Base-by-base conservation (phyloP, 2,329 filamentous ascomycete genomes). In the Pseudogymnoascus sp. region DNA sequence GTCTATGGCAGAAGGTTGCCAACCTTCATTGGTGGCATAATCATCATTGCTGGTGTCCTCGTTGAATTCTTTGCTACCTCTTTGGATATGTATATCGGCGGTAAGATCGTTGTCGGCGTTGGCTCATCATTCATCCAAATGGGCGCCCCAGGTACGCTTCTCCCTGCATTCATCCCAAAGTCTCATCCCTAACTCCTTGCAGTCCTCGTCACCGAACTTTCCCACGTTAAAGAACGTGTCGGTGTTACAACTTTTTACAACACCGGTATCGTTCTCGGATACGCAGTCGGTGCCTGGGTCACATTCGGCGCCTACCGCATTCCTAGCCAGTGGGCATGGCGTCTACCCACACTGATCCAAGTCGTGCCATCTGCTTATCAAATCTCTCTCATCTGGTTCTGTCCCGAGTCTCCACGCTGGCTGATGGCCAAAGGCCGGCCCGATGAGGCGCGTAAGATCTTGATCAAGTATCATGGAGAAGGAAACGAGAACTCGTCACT, bases 351-450 rank as follows among this genome's bases (percentile, higher is more conserved):
- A 1, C 73, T 84, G 3, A 70, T 83, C 1, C 83, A 86, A 69
- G 77, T 78, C 47, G 65, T 79, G 4, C 80, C 77, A 11, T 78
- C 78, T 12, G 65, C 77, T 12, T 69, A 63, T 31, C 62, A 63
- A 31, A 12, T 63, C 45, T 39, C 12, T 54, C 75, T 77, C 37
- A 74, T 76, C 5, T 80, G 76, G 23, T 75, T 81, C 66, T 73
- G 83, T 5, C 82, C 82, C 0, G 82, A 85, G 67, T 81, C 78
- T 29, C 82, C 82, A 4, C 73, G 82, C 47, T 84, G 81, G 81
- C 73, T 83, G 21, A 81, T 81, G 65, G 78, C 78, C 61, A 77
- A 83, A 59, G 80, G 82, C 64, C 79, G 80, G n/a, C 77, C 80
- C 14, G 81, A 84, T 18, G 77, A 85, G 66, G 83, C 82, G 0